Evolutionary conservation across 116 monocot genomes (phyloP), one percentile per base, ranked within the genome.

Genomic region (Trichopus zeylanicus): DNA sequence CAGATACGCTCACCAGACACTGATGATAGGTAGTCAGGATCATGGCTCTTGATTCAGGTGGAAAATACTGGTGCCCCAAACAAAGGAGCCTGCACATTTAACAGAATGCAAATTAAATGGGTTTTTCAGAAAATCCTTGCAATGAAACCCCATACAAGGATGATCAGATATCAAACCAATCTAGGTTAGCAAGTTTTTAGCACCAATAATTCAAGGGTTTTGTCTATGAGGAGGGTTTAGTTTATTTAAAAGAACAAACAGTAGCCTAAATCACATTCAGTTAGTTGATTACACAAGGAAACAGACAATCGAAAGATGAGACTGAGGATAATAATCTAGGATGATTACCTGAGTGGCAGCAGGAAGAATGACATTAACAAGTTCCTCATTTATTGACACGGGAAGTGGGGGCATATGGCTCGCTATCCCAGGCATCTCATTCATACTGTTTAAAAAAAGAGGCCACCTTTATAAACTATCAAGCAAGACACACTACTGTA

Each of bases 321-420:
- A 5, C 16, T 9, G 7, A 53, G 28, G 26, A 55, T 29, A 8
- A 12, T 28, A 28, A 28, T 55, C 12, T 26, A 55, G 29, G 12
- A 12, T 55, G 21, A 21, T 73, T 67, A 85, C 85, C 76, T 69
- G 73, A 56, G 48, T 80, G 51, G 49, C 55, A 62, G 28, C 19
- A 27, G 65, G 66, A 5, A 85, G 33, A 70, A 85, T 56, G 46
- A 53, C 42, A 61, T 47, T 71, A 33, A 85, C 63, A 42, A 81
- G 66, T 19, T 77, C 67, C 21, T 80, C 85, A 53, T 80, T 67
- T 30, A 77, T 25, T 26, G 67, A 27, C 16, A 68, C 55, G 5
- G 73, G 77, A 9, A 77, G 59, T 31, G 74, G 85, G 57, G 77
- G 73, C 85, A 85, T 77, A 51, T 49, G 62, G 31, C 85, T 55